These are phyloP conservation scores for Trichoderma afroharzianum DNA, from an alignment of 2,329 filamentous ascomycete genomes.

Conservation along the genomic window DNA sequence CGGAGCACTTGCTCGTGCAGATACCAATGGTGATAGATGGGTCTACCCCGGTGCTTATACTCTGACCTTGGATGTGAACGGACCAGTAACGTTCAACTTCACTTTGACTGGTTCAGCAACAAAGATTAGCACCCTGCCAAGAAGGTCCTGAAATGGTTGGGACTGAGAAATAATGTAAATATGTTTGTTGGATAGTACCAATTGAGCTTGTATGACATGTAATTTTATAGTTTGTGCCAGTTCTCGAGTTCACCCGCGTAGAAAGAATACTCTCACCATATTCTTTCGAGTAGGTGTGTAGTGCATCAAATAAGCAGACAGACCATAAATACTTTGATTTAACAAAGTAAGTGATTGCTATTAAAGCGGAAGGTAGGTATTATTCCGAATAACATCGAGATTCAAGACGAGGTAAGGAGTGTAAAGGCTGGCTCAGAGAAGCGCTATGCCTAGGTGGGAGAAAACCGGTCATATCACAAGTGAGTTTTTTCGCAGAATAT, in stretches of 20 bases:
- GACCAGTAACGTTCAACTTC: slow-evolving; percentile 1
- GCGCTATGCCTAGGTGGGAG: not conserved
- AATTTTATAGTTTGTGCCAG: not conserved
- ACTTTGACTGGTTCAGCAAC: slow-evolving; percentile 13
- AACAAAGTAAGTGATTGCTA: not conserved
- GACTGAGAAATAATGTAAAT: not conserved
- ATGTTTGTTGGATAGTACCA: not conserved
- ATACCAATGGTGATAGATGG: slow-evolving; percentile 19
- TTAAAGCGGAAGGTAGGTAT: not conserved
- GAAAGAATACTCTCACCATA: not conserved
- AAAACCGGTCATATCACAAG: not conserved
- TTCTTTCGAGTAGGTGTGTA: not conserved
- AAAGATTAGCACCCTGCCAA: slow-evolving; percentile 15
- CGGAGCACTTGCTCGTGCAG: slow-evolving; percentile 17
- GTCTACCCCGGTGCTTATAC: slow-evolving; percentile 20
- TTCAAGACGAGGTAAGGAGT: not conserved
- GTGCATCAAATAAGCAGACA: not conserved
- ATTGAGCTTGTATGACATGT: not conserved
- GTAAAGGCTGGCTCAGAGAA: not conserved
- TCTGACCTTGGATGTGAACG: slow-evolving; percentile 17
- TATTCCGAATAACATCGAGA: not conserved
- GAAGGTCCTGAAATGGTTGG: not conserved
- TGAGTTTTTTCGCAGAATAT: not conserved
- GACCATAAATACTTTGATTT: not conserved
- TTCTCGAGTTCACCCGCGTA: not conserved